These are phyloP conservation scores for Myxozyma lipomycoides DNA, from an alignment of 805 yeast species.

Conservation along the genomic window DNA sequence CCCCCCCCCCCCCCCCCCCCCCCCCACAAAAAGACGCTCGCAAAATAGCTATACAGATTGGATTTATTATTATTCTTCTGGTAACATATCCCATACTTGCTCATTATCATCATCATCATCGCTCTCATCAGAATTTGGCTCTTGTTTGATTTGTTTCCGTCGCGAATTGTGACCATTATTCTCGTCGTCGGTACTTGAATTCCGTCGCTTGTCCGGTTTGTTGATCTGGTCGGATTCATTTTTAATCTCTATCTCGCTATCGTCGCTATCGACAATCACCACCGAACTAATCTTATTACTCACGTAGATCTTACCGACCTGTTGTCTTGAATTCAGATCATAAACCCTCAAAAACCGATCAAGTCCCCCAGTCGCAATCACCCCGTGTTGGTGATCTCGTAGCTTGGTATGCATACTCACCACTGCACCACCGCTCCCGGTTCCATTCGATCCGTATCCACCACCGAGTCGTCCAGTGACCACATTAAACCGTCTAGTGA, in stretches of 20 bases:
- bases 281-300: conserved; percentile 66
- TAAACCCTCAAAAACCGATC: conserved; percentile 83
- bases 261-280: conserved; percentile 44
- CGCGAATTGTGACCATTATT: not conserved
- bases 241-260: not conserved
- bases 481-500: conserved; percentile 55
- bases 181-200: not conserved
- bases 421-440: conserved; percentile 66
- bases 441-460: conserved; percentile 42
- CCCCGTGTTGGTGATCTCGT: conserved; percentile 3
- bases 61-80: too few species aligned
- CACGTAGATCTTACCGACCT: conserved; percentile 65
- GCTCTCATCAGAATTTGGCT: not conserved
- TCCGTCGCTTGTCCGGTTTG: not conserved
- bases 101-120: not conserved
- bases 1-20: too few species aligned
- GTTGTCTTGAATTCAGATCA: conserved; percentile 55
- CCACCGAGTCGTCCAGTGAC: conserved; percentile 55
- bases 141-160: not conserved
- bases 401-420: conserved; percentile 11
- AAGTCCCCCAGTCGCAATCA: conserved; percentile 74
- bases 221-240: not conserved
- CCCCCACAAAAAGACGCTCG: too few species aligned
- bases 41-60: too few species aligned
- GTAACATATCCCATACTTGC: not conserved